A percentile compares a stretch with the other conserved stretches of the same genome.
phyloP scores from a whole-genome alignment of 345 rosid genomes.

The Cardamine occulta region DNA sequence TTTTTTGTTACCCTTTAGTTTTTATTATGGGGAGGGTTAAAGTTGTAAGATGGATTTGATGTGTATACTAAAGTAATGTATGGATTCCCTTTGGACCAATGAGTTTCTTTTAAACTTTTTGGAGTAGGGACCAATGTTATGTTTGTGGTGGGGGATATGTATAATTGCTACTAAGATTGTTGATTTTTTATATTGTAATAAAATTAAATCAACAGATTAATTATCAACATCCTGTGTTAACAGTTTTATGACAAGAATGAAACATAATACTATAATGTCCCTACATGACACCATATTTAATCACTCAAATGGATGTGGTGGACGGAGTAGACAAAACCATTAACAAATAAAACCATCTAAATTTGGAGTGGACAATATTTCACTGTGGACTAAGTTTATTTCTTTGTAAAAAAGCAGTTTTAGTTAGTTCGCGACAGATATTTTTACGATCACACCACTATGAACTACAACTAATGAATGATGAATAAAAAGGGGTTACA shows the following conservation, averaged over 20 bases:
- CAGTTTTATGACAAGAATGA: neutral
- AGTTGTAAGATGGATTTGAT: constrained; percentile 43
- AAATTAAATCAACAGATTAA: constrained; percentile 25
- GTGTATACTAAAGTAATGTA: constrained; percentile 41
- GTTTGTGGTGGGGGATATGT: constrained; percentile 35
- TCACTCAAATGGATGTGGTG: neutral
- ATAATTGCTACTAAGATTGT: constrained; percentile 30
- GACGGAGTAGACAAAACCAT: no score
- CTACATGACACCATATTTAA: neutral
- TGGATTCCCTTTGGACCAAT: constrained; percentile 42
- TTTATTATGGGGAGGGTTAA: constrained; percentile 38
- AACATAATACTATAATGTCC: neutral
- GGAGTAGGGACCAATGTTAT: constrained; percentile 42
- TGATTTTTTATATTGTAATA: constrained; percentile 18
- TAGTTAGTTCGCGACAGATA: no score
- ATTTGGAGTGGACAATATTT: no score
- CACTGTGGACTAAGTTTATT: no score
- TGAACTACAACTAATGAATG: no score
- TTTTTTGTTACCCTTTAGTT: constrained; percentile 23
- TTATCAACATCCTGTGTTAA: constrained; percentile 14
- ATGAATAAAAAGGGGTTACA: no score
- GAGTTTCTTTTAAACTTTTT: constrained; percentile 31
- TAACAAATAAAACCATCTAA: no score
- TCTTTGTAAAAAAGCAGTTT: no score
- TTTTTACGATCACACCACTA: no score